phyloP scores from a whole-genome alignment of 495 filamentous ascomycete genomes.

The Monascus purpureus region DNA sequence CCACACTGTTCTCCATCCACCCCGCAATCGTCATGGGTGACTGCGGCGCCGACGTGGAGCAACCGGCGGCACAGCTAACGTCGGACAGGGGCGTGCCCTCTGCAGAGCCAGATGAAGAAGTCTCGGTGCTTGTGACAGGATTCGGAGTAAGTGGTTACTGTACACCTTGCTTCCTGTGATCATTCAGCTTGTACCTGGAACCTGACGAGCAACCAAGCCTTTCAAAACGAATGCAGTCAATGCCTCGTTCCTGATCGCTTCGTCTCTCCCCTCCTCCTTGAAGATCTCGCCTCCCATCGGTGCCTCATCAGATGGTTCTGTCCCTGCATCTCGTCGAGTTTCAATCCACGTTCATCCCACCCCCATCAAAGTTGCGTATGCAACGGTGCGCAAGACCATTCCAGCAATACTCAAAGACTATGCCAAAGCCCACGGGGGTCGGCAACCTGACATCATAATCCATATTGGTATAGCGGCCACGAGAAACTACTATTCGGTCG shows the following conservation, averaged over 20 bases:
- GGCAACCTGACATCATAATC: slow-evolving; percentile 49
- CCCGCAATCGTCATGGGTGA: not conserved
- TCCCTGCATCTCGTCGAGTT: slow-evolving; percentile 32
- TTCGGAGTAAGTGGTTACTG: not conserved
- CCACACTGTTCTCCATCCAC: not conserved
- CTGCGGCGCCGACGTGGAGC: not conserved
- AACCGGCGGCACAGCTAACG: not conserved
- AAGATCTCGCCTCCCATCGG: slow-evolving; percentile 6
- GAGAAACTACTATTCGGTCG: slow-evolving; percentile 51
- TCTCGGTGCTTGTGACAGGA: not conserved
- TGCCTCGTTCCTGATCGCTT: slow-evolving; percentile 57
- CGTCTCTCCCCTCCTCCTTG: slow-evolving; percentile 27
- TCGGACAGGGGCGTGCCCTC: not conserved
- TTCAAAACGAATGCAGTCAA: slow-evolving; percentile 56
- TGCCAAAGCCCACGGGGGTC: slow-evolving; percentile 19
- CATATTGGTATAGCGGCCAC: slow-evolving; percentile 76
- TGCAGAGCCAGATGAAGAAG: not conserved
- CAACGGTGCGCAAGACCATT: slow-evolving; percentile 43
- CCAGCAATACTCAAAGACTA: slow-evolving; percentile 39
- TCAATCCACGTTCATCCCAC: slow-evolving; percentile 50
- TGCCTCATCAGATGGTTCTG: slow-evolving; percentile 1
- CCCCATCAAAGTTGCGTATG: slow-evolving; percentile 57
- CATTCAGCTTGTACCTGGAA: too few relatives aligned
- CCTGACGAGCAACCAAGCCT: slow-evolving; percentile 29
- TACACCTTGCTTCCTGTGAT: too few relatives aligned